Base-by-base conservation (phyloP, 805 yeast genomes). In the Ogataea pini region DNA sequence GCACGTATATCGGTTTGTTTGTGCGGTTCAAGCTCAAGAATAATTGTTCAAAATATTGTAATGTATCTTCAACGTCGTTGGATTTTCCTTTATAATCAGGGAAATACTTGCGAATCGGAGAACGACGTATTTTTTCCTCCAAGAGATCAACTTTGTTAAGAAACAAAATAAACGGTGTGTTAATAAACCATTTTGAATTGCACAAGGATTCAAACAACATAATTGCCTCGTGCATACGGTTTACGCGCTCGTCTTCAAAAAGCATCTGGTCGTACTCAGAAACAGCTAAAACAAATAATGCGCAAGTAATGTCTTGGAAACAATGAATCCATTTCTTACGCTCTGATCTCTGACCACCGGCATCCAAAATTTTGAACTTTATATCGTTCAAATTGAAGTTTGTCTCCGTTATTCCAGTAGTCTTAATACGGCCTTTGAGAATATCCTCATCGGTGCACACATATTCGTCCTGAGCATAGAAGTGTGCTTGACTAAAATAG, bases 311-410 rank as follows among this genome's bases (percentile, higher is more conserved):
- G 52, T 86, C 89, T 61, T 91, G 94, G 68, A 91, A 91, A 62
- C 96, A 89, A 62, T 90, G 96, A 53, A 91, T 87, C 97, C 97
- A 91, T 65, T 91, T 91, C 58, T 85, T 82, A 51, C 97, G 76
- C 65, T 91, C 97, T 17, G 89, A 81, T 51, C 97, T 72, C 69
- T 91, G 97, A 1, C 99, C 99, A 45, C 99, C 99, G 3, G 97
- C 98, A 73, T 94, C 99, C 37, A 90, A 71, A 36, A 94, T 88
- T 60, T 82, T 83, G 64, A 91, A 84, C 54, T 75, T 79, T 40
- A 82, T 77, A 8, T 82, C 80, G 42, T 73, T 72, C 51, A 92
- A 80, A 47, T 75, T 74, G 69, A 94, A 91, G 46, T 75, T 78
- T 5, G 94, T 86, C 65, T 92, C 96, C 1, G 95, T 86, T 45